A percentile compares a stretch with the other conserved stretches of the same genome.
Conservation (phyloP, 2,329 filamentous ascomycete genomes). For the Chaetomiaceae sp. region DNA sequence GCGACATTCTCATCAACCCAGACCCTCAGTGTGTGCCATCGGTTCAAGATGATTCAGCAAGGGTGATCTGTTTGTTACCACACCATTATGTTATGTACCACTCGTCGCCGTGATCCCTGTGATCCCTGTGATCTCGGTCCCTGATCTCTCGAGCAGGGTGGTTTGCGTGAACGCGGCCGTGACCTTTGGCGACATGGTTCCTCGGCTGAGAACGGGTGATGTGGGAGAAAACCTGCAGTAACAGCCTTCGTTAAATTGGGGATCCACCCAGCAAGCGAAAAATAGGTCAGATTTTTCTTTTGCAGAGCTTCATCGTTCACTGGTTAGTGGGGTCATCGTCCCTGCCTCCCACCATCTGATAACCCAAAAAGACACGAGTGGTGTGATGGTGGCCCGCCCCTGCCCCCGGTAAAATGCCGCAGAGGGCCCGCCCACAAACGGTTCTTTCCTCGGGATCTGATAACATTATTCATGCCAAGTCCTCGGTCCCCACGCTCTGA, state of each 20-base stretch:
- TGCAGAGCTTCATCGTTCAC: not conserved
- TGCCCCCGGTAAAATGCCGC: constrained; percentile 23
- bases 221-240: too few species aligned
- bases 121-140: not conserved
- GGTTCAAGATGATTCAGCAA: not conserved
- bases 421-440: constrained; percentile 4
- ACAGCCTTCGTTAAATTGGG: not conserved
- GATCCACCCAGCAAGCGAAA: not conserved
- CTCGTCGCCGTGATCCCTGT: not conserved
- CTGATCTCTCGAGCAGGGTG: not conserved
- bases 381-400: constrained; percentile 13
- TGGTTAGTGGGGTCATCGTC: constrained; percentile 2
- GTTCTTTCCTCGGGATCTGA: constrained; percentile 22
- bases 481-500: constrained; percentile 5
- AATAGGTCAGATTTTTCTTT: constrained; percentile 13
- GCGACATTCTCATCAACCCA: not conserved
- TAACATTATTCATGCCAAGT: constrained; percentile 28
- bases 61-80: too few species aligned
- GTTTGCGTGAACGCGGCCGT: not conserved
- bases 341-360: constrained; percentile 23
- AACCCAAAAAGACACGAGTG: constrained; percentile 12
- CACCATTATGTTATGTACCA: too few species aligned
- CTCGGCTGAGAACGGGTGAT: not conserved
- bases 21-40: not conserved
- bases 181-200: not conserved